Conservation (phyloP, 179 eudicot species). For the Nepenthes alata region DNA sequence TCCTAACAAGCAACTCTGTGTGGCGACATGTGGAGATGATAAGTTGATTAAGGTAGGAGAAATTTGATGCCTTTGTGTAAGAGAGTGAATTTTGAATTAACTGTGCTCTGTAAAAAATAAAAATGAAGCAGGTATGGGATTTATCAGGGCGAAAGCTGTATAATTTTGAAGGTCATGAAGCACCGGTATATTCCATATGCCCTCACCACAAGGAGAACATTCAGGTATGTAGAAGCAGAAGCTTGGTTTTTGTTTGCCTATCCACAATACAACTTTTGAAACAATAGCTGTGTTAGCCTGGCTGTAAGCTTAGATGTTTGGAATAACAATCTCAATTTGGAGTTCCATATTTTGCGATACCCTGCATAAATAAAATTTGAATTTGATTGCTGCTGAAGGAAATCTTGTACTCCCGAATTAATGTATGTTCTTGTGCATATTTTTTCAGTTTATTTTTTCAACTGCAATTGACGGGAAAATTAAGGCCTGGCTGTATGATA, state of each 20-base stretch:
- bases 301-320: no score
- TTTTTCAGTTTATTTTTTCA: slow-evolving; percentile 73
- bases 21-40: slow-evolving; percentile 91
- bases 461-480: slow-evolving; percentile 93
- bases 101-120: slow-evolving; percentile 5
- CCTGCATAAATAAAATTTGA: no score
- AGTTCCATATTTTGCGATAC: no score
- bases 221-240: slow-evolving; percentile 42
- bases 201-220: slow-evolving; percentile 93
- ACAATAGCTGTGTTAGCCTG: no score
- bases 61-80: slow-evolving; percentile 4
- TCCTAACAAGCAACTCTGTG: slow-evolving; percentile 74
- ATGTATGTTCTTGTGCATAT: slow-evolving; percentile 3
- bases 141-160: slow-evolving; percentile 55
- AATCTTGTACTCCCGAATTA: neutral
- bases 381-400: neutral
- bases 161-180: slow-evolving; percentile 90
- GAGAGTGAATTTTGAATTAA: neutral
- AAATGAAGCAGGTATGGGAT: slow-evolving; percentile 77
- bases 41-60: slow-evolving; percentile 61
- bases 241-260: neutral
- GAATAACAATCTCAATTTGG: no score
- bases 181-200: slow-evolving; percentile 84
- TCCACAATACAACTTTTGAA: neutral
- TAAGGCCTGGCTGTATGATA: slow-evolving; percentile 92